Conservation (phyloP, 2,329 filamentous ascomycete genomes). For the Botryotinia convoluta region DNA sequence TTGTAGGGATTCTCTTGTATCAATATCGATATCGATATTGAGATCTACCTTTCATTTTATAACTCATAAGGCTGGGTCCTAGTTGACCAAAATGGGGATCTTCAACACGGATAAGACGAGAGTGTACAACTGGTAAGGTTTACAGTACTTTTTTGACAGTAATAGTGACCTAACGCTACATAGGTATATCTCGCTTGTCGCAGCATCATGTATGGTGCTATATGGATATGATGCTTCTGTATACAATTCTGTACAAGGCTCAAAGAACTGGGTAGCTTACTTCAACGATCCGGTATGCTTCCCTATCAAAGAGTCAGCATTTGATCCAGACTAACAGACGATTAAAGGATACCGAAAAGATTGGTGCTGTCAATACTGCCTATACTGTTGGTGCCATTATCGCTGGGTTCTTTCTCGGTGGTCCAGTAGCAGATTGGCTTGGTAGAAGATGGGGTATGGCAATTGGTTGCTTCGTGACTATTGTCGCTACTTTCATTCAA, state of each 20-base stretch:
- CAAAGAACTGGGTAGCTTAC: slow-evolving; percentile 62
- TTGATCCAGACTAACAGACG: slow-evolving; percentile 1
- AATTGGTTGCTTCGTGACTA: slow-evolving; percentile 60
- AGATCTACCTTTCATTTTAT: background rate
- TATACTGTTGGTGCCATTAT: slow-evolving; percentile 71
- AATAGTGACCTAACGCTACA: background rate
- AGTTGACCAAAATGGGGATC: background rate
- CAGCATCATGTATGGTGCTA: slow-evolving; percentile 69
- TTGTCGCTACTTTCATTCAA: slow-evolving; percentile 68
- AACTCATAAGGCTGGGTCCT: background rate
- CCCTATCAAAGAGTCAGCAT: background rate
- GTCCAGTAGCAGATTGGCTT: slow-evolving; percentile 56
- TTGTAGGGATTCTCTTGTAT: background rate
- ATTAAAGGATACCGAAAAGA: slow-evolving; percentile 40
- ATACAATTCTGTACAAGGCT: slow-evolving; percentile 70
- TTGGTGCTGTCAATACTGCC: slow-evolving; percentile 62
- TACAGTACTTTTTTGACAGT: background rate
- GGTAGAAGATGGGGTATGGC: slow-evolving; percentile 66
- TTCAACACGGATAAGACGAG: slow-evolving; percentile 1
- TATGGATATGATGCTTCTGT: slow-evolving; percentile 74
- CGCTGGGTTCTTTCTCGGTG: slow-evolving; percentile 64
- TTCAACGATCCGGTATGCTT: slow-evolving; percentile 47
- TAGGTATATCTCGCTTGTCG: slow-evolving; percentile 67
- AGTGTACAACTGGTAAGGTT: slow-evolving; percentile 16
- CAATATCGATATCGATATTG: background rate